A percentile compares a stretch with the other conserved stretches of the same genome.
These are phyloP conservation scores for Polyplosphaeria fusca DNA, from an alignment of 495 filamentous ascomycete species.

Conservation along the genomic window DNA sequence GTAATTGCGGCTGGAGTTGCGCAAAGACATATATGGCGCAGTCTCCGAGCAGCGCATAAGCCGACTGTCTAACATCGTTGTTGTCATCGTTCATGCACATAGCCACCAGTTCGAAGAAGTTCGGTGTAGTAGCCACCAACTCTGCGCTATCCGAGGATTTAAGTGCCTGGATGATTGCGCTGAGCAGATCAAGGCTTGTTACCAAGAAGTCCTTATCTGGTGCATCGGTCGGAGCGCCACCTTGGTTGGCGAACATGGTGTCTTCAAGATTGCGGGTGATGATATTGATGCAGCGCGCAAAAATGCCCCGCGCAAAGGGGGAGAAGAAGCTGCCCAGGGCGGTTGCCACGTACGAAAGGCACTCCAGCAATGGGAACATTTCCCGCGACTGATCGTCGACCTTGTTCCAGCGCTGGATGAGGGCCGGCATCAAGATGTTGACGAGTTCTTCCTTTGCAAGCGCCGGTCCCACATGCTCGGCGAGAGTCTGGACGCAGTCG, in stretches of 20 bases:
- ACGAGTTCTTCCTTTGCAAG: conserved; percentile 75
- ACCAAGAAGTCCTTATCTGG: conserved; percentile 98
- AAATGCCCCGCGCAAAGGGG: conserved; percentile 79
- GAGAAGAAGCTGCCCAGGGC: conserved; percentile 80
- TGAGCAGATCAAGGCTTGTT: conserved; percentile 91
- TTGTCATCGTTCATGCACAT: conserved; percentile 91
- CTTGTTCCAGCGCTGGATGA: conserved; percentile 85
- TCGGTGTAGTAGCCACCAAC: conserved; percentile 72
- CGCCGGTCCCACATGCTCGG: conserved; percentile 80
- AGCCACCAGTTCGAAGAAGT: conserved; percentile 83
- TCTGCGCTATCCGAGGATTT: conserved; percentile 68
- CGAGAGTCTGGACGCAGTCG: conserved; percentile 96
- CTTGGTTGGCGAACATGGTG: conserved; percentile 59
- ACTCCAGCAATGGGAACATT: conserved; percentile 90
- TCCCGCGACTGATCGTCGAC: conserved; percentile 88
- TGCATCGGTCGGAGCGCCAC: conserved; percentile 65
- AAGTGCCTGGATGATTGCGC: conserved; percentile 89
- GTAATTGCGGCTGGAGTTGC: conserved; percentile 71
- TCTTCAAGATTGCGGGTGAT: conserved; percentile 87
- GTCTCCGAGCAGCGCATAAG: conserved; percentile 92
- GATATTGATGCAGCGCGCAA: conserved; percentile 79
- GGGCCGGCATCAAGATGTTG: conserved; percentile 86
- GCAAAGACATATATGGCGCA: conserved; percentile 93
- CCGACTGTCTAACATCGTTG: conserved; percentile 93
- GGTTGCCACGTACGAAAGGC: conserved; percentile 88